Percentiles rank a stretch among this genome's conserved stretches.
Evolutionary conservation across 2,329 filamentous ascomycete genomes (phyloP).

Genomic region (Neocucurbitaria cava): DNA sequence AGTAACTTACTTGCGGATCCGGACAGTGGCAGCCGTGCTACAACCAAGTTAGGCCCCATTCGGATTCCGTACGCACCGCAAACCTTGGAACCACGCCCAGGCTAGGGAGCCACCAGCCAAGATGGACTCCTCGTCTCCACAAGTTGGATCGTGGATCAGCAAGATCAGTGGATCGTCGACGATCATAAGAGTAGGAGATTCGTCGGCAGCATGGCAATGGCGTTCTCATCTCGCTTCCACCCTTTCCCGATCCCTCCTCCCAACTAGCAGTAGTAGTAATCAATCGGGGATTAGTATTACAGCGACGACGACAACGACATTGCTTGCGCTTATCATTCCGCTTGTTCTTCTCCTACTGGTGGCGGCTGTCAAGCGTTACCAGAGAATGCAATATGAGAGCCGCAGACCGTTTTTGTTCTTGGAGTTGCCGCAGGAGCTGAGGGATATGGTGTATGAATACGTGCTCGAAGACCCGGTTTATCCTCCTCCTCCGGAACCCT

Average conservation of each 20-base stretch:
- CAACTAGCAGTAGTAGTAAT: too few relatives aligned
- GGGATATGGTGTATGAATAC: conserved; percentile 43
- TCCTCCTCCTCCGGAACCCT: conserved; percentile 27
- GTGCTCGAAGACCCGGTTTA: conserved; percentile 41
- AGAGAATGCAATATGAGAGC: conserved; percentile 26
- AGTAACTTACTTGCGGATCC: neutral
- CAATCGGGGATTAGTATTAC: too few relatives aligned
- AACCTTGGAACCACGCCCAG: neutral
- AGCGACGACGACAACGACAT: too few relatives aligned
- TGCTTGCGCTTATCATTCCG: conserved; percentile 19
- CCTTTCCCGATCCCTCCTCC: too few relatives aligned
- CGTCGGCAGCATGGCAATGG: neutral
- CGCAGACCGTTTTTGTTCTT: conserved; percentile 37
- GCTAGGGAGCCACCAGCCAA: neutral
- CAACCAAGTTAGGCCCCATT: neutral
- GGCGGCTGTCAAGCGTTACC: conserved; percentile 18
- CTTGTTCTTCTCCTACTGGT: conserved; percentile 12
- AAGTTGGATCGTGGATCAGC: neutral
- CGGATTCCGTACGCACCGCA: conserved; percentile 6
- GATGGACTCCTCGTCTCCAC: neutral
- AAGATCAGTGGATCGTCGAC: neutral
- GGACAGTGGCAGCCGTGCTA: too few relatives aligned
- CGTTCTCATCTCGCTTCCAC: neutral
- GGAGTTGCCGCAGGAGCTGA: conserved; percentile 39
- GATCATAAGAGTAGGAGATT: neutral